A percentile compares a stretch with the other conserved stretches of the same genome.
Evolutionary conservation across 345 rosid genomes (phyloP).

Genomic region (Mangifera indica): DNA sequence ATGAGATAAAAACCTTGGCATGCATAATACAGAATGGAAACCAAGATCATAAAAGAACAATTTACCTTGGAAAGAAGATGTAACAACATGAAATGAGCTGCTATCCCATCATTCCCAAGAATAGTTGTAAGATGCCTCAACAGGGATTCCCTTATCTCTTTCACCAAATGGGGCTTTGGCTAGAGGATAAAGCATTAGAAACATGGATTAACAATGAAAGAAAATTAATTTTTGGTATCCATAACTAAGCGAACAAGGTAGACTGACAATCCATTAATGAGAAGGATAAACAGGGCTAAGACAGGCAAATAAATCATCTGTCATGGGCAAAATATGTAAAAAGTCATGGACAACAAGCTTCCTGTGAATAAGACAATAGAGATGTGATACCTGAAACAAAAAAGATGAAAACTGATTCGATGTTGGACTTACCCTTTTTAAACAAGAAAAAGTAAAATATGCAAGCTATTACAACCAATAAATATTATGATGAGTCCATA

Average conservation of each 20-base stretch:
- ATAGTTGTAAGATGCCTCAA: slow-evolving; percentile 61
- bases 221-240: not conserved
- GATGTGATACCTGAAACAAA: slow-evolving; percentile 65
- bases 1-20: not conserved
- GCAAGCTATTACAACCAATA: not conserved
- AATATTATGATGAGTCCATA: not conserved
- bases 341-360: slow-evolving; percentile 71
- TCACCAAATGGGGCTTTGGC: slow-evolving; percentile 57
- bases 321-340: slow-evolving; percentile 40
- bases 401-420: not conserved
- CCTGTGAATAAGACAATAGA: slow-evolving; percentile 79
- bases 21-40: not conserved
- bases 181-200: slow-evolving; percentile 29
- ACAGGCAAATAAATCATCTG: slow-evolving; percentile 39
- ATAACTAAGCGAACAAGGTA: not conserved
- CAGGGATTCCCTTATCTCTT: slow-evolving; percentile 60
- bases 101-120: slow-evolving; percentile 78
- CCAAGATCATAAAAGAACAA: slow-evolving; percentile 11
- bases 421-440: not conserved
- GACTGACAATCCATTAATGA: not conserved
- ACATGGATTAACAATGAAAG: not conserved
- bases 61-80: slow-evolving; percentile 81
- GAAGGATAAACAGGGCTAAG: not conserved
- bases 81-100: slow-evolving; percentile 65
- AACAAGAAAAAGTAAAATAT: not conserved